Evolutionary conservation across 495 filamentous ascomycete species (phyloP), one percentile per base, ranked within the genome.

Genomic region (Neurospora sp.): DNA sequence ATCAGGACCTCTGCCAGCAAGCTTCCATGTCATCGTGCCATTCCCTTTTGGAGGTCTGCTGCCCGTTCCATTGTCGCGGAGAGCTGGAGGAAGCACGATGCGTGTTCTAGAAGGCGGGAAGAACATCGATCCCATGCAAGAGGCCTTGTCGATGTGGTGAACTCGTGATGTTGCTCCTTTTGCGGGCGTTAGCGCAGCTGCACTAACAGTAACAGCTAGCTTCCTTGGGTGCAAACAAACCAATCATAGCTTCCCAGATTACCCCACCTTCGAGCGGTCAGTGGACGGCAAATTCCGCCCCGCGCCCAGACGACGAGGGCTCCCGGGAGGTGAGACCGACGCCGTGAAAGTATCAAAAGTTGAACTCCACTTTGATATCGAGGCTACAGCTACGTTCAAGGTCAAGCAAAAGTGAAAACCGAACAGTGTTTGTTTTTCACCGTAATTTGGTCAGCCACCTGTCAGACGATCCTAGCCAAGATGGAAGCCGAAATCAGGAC

Each of bases 401-500:
- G 22, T 61, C 53, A 61, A 65, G 53, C 27, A 65, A 65, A 65
- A 31, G 53, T 27, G n/a, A 27, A 53, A 53, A 12, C 9, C 10
- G 4, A 27, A 27, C 45, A 53, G 47, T 59, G 53, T 65, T 65
- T 35, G 53, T 35, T 61, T 61, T 61, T 18, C 27, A 61, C 53
- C 53, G 27, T 61, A 35, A 8, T 61, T 35, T 65, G 53, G 35
- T 65, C 53, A 35, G 12, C 53, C 12, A 35, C 53, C 53, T 31
- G 53, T 65, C 53, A 65, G 27, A 65, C 53, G 27, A 65, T 35
- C 53, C 27, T 65, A 65, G 27, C 53, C 53, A 65, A 65, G 7
- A 99, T 99, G 96, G 95, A 99, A 83, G 86, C 91, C 75, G 92
- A 98, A 86, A 92, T 99, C 78, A 90, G 91, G 80, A 85, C 92